Conservation (phyloP, 2,329 filamentous ascomycete species). For the Fusarium longipes region DNA sequence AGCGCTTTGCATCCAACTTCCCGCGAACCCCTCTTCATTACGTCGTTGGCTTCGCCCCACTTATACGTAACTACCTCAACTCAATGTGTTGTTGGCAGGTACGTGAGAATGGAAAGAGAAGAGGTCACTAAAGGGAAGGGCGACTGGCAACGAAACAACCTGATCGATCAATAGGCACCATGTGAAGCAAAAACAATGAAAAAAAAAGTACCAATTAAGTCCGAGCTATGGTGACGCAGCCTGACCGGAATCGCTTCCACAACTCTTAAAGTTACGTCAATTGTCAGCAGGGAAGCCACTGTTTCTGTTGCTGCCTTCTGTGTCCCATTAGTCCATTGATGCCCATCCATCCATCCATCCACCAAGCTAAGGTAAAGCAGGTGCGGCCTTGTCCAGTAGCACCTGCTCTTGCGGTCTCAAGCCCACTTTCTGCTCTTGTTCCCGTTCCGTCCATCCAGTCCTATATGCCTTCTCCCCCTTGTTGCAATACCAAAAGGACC, state of each 20-base stretch:
- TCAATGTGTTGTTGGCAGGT: neutral
- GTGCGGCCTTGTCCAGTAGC: conserved; percentile 16
- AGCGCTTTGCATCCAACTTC: conserved; percentile 33
- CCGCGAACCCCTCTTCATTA: conserved; percentile 42
- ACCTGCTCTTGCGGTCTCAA: conserved; percentile 9
- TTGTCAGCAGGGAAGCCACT: conserved; percentile 24
- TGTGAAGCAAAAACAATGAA: neutral
- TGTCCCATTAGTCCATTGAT: conserved; percentile 39
- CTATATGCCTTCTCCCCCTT: conserved; percentile 13
- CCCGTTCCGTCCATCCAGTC: conserved; percentile 9
- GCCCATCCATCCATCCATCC: conserved; percentile 40
- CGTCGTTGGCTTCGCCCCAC: conserved; percentile 41
- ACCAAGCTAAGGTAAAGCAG: conserved; percentile 21
- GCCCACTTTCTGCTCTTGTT: conserved; percentile 25
- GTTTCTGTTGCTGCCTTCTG: conserved; percentile 37
- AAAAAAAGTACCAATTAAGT: neutral
- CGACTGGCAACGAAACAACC: conserved; percentile 3
- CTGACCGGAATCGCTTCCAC: neutral
- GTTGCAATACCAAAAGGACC: conserved; percentile 35
- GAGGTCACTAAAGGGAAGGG: neutral
- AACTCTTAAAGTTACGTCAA: neutral
- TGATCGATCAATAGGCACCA: neutral
- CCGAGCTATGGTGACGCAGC: neutral
- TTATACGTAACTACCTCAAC: conserved; percentile 4
- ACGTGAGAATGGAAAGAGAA: neutral